phyloP scores from a whole-genome alignment of 495 filamentous ascomycete species.

The Tirmania nivea region DNA sequence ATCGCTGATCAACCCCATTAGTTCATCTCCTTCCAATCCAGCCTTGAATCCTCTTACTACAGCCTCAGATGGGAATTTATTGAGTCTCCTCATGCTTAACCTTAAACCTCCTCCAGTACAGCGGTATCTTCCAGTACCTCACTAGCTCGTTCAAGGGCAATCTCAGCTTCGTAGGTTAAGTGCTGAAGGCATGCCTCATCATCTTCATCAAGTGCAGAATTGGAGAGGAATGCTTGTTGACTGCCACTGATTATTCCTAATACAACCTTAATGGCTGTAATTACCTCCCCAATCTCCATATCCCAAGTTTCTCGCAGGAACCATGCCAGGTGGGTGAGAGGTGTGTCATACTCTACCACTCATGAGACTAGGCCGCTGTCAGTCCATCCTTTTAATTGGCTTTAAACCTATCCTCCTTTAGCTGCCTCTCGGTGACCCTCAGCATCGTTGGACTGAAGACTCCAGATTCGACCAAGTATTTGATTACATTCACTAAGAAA shows the following conservation, averaged over 20 bases:
- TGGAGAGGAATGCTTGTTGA: background rate
- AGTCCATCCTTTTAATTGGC: background rate
- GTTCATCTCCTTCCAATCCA: constrained; percentile 7
- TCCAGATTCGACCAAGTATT: constrained; percentile 16
- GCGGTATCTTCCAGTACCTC: background rate
- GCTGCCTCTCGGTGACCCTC: background rate
- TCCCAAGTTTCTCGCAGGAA: constrained; percentile 5
- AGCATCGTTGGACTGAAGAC: constrained; percentile 11
- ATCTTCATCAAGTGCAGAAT: background rate
- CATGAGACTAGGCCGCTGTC: constrained; percentile 7
- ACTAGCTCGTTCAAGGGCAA: background rate
- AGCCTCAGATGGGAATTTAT: constrained; percentile 6
- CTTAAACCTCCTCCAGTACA: constrained; percentile 1
- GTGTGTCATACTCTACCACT: constrained; percentile 9
- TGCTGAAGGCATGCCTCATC: background rate
- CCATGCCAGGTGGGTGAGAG: constrained; percentile 13
- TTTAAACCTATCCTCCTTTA: background rate
- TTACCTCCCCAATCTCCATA: constrained; percentile 5
- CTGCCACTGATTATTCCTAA: background rate
- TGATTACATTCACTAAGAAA: constrained; percentile 13
- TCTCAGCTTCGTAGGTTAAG: background rate
- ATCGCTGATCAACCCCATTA: constrained; percentile 5
- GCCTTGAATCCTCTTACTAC: constrained; percentile 8
- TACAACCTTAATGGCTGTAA: constrained; percentile 7
- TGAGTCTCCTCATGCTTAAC: constrained; percentile 9